Evolutionary conservation across 176 grass and related monocot species (phyloP), one percentile per base, ranked within the genome.

Genomic region (Canna indica): DNA sequence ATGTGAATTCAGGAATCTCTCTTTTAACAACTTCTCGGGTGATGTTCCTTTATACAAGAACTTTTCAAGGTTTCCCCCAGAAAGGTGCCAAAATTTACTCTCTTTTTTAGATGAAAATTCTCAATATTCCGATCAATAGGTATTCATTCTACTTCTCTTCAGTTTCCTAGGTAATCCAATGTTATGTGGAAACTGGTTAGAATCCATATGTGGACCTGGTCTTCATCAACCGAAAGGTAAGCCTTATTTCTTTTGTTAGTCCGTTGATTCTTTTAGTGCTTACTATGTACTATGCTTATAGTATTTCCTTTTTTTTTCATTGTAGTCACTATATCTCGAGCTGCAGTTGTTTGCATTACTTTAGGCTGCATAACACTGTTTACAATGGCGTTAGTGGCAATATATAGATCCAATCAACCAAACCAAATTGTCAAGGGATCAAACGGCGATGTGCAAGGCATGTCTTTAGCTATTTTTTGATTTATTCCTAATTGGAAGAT

Each of bases 1-100:
- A 28, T 60, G 27, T 32, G 58, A 75, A 76, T 82, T 90, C 78
- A 99, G 95, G 78, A 93, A 99, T 65, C 78, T 99, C 7, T 99
- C 95, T 16, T 90, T 78, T 78, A 99, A 99, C 74, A 99, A 94
- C 69, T 85, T 99, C 42, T 88, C 95, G 67, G 95, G 95, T 71
- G 69, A 82, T 27, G 47, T 90, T 61, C 95, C 95, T 47, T 75
- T 75, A 0, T 62, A 75, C 45, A 88, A 81, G 77, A 99, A 99
- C 48, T 99, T 99, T 78, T 85, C 95, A 80, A 90, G 84, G 60
- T 97, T 94, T 70, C 84, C 95, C 35, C 38, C 80, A 29, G 86
- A 94, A 80, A 99, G 95, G 95, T 99, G 83, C 34, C 39, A 25
- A 26, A 46, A 46, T 27, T 67, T 3, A 60, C 31, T 26, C 16